Evolutionary conservation across 495 filamentous ascomycete genomes (phyloP).

Genomic region (Penicillium mononematosum): DNA sequence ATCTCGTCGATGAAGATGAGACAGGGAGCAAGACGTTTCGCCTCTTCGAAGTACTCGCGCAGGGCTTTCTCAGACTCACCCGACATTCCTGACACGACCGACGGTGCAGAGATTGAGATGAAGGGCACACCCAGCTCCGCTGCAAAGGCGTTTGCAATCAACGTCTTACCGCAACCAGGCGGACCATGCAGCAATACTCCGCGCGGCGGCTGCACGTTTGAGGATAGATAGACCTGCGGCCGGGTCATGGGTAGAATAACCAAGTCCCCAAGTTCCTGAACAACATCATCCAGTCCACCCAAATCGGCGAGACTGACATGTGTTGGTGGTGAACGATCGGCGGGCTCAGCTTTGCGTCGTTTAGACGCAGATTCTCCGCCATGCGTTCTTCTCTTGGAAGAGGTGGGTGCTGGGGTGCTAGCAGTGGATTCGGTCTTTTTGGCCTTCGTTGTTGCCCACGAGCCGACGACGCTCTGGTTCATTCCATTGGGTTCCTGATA

Average conservation of each 20-base stretch:
- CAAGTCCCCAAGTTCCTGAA: slow-evolving; percentile 72
- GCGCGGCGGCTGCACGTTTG: slow-evolving; percentile 70
- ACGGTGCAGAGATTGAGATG: slow-evolving; percentile 84
- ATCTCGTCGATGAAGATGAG: slow-evolving; percentile 96
- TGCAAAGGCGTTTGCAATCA: slow-evolving; percentile 88
- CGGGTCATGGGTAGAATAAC: slow-evolving; percentile 79
- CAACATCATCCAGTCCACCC: slow-evolving; percentile 80
- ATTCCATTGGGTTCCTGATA: slow-evolving; percentile 62
- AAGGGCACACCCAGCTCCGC: slow-evolving; percentile 82
- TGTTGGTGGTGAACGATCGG: slow-evolving; percentile 69
- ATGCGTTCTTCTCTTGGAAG: slow-evolving; percentile 51
- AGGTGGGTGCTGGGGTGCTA: slow-evolving; percentile 24
- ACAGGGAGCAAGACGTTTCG: slow-evolving; percentile 82
- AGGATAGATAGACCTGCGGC: slow-evolving; percentile 60
- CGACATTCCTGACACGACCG: slow-evolving; percentile 89
- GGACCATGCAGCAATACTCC: slow-evolving; percentile 90
- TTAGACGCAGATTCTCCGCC: slow-evolving; percentile 71
- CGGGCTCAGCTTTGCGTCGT: slow-evolving; percentile 57
- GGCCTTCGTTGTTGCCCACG: slow-evolving; percentile 58
- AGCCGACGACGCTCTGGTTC: slow-evolving; percentile 70
- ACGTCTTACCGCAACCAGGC: slow-evolving; percentile 93
- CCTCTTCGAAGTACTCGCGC: slow-evolving; percentile 85
- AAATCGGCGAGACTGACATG: slow-evolving; percentile 76
- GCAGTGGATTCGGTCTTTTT: slow-evolving; percentile 35
- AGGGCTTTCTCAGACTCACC: slow-evolving; percentile 96